Evolutionary conservation across 2,329 filamentous ascomycete species (phyloP).

Genomic region (Hymenoscyphus infarciens): DNA sequence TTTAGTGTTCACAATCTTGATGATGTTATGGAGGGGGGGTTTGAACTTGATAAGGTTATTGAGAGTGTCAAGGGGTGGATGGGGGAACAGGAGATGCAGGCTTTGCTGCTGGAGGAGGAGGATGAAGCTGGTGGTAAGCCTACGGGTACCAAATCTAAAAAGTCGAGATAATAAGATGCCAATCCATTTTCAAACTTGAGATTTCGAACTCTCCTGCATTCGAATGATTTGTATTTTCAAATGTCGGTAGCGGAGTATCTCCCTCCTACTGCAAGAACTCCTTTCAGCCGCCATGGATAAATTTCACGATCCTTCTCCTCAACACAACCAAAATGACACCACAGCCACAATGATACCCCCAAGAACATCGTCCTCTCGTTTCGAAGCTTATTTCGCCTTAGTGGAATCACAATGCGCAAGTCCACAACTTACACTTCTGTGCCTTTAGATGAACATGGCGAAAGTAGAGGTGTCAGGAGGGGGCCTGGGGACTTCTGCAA

Average conservation of each 20-base stretch:
- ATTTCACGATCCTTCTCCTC: background rate
- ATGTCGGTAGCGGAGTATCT: background rate
- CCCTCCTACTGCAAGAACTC: background rate
- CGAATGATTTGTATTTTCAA: background rate
- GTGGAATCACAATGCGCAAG: conserved; percentile 7
- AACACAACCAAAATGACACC: background rate
- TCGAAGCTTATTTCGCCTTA: background rate
- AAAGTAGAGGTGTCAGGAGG: background rate
- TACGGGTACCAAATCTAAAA: conserved; percentile 12
- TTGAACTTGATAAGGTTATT: conserved; percentile 62
- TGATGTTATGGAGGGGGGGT: conserved; percentile 61
- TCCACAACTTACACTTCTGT: conserved; percentile 17
- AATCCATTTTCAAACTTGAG: background rate
- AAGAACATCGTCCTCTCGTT: background rate
- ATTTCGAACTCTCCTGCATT: background rate
- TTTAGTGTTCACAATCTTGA: conserved; percentile 62
- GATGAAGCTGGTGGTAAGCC: conserved; percentile 30
- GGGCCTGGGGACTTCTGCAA: background rate
- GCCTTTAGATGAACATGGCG: conserved; percentile 17
- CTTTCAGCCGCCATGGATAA: conserved; percentile 21
- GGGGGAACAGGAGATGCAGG: conserved; percentile 61
- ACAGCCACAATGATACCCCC: background rate
- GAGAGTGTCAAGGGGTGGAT: conserved; percentile 66
- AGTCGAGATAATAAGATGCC: conserved; percentile 18
- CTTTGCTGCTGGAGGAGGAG: conserved; percentile 49